Evolutionary conservation across 257 asterid species (phyloP), one percentile per base, ranked within the genome.

Genomic region (Datura wrightii): DNA sequence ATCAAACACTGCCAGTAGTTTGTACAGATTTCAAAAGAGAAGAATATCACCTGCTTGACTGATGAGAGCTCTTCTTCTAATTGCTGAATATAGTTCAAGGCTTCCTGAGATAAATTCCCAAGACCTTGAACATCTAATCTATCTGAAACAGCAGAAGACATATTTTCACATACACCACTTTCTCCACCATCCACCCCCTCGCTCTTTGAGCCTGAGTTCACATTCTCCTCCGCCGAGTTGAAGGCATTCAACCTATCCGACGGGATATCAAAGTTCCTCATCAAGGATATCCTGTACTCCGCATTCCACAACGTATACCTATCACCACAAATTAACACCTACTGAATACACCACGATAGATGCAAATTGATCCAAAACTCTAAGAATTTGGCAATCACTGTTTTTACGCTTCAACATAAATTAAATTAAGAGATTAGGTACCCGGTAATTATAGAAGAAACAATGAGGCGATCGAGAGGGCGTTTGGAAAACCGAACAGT

Each of bases 271-370:
- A 91, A 93, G 80, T 95, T 97, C 93, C 97, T 90, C 95, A 90
- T 94, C 98, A 97, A 82, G 3, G 95, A 91, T 67, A 94, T 89
- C 82, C 99, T 89, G 83, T 97, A 97, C 92, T 97, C 99, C 58
- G 98, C 98, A 88, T 97, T 97, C 99, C 99, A 97, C 86, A 97
- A 85, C 16, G 99, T 97, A 86, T 97, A 97, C 89, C 99, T 97
- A 85, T 65, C 79, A 55, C 31, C 6, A 67, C 18, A 54, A 54
- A 4, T 37, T n/a, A 60, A 42, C 78, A 67, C 44, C 78, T 10
- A 31, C 24, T 7, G 15, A 39, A 39, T 54, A 54, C 52, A 67
- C 31, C 24, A 39, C 9, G 9, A 67, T n/a, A 7, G 15, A 67
- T 39, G 36, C 18, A 72, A 16, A 53, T 48, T 53, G 46, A 85